Evolutionary conservation across 1,284 basidiomycete genomes (phyloP), one percentile per base, ranked within the genome.

Genomic region (Leccinum subspadiceum): DNA sequence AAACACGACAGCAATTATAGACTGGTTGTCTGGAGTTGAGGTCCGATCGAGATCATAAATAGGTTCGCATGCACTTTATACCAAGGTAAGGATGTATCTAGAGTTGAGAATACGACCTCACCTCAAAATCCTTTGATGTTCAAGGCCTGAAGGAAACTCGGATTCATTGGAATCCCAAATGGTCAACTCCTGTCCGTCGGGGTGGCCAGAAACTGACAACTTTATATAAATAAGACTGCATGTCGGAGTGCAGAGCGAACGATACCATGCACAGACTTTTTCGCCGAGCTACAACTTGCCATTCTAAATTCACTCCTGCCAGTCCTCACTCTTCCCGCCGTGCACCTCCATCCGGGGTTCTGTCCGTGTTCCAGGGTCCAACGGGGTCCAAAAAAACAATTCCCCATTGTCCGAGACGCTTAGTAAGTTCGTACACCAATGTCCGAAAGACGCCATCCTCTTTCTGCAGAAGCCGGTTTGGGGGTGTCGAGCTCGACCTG

Each of bases 111-210:
- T 58, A 66, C 1, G 20, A 35, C 29, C 65, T 60, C 50, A 92
- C 91, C 79, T 81, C 61, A 86, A 87, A 12, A 82, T 73, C 35
- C 80, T 78, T 33, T 80, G 78, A 68, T 87, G 89, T 73, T 96
- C 94, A 55, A 94, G 77, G 2, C 95, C 95, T 1, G 92, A 92
- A 4, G 92, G 87, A 73, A 97, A 98, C 72, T 96, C 92, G n/a
- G 91, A 94, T 71, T 92, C 91, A 62, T 90, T 90, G 0, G 93
- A 96, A 73, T 97, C 93, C 94, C 94, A 97, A 20, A 98, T 93
- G 0, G 93, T 94, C 58, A 96, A 75, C 70, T 95, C 92, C 61
- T 93, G 81, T 2, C 82, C 87, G 48, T 81, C 80, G 17, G 73
- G 72, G 51, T 77, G 72, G 2, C 80, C 76, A 15, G 85, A 83